These are phyloP conservation scores for Lipomyces sp. DNA, from an alignment of 805 yeast genomes.

Conservation along the genomic window DNA sequence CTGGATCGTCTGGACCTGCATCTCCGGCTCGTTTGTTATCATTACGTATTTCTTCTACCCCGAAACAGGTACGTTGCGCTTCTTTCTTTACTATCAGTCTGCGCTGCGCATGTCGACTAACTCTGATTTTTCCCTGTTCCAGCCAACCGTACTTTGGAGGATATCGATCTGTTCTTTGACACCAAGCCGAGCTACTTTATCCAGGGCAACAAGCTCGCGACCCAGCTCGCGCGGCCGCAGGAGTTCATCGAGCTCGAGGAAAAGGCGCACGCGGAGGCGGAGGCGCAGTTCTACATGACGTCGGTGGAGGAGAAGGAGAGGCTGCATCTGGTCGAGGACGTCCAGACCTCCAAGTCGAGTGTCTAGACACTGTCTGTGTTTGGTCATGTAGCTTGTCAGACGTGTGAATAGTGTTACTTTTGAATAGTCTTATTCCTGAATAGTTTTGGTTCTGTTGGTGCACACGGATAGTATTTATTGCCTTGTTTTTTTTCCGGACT, in stretches of 20 bases:
- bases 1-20: constrained; percentile 63
- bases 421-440: too few relatives aligned
- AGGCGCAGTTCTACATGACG: neutral
- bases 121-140: too few relatives aligned
- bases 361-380: too few relatives aligned
- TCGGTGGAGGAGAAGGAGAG: neutral
- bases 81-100: too few relatives aligned
- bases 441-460: too few relatives aligned
- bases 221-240: constrained; percentile 49
- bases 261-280: neutral
- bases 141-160: constrained; percentile 79
- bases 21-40: constrained; percentile 39
- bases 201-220: constrained; percentile 45
- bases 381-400: too few relatives aligned
- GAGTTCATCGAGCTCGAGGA: constrained; percentile 42
- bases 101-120: too few relatives aligned
- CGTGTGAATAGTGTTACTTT: too few relatives aligned
- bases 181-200: constrained; percentile 40
- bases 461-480: too few relatives aligned
- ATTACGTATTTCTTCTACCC: constrained; percentile 73
- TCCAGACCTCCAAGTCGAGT: neutral
- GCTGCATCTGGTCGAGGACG: neutral
- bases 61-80: constrained; percentile 86
- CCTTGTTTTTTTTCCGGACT: too few relatives aligned
- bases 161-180: constrained; percentile 42